Conservation (phyloP, 352 stramenopile species). For the Labyrinthula sp. region DNA sequence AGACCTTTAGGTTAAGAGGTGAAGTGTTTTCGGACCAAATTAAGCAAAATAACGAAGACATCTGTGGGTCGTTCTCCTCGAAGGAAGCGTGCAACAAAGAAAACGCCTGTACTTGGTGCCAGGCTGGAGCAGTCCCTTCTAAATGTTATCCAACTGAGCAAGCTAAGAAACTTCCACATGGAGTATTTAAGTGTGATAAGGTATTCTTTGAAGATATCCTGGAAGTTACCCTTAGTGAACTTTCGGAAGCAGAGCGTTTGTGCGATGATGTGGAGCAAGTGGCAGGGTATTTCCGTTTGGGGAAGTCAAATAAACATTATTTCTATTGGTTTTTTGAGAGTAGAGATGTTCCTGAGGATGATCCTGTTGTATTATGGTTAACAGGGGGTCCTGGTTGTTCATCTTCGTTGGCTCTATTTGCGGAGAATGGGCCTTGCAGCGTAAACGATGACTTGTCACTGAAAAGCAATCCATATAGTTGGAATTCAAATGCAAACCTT, state of each 20-base stretch:
- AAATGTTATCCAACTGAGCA: conserved; percentile 13
- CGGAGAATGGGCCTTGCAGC: conserved; percentile 81
- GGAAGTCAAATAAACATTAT: conserved; percentile 54
- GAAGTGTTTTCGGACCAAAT: too few relatives aligned
- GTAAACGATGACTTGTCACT: conserved; percentile 68
- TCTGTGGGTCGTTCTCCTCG: too few relatives aligned
- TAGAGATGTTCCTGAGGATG: conserved; percentile 46
- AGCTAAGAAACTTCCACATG: conserved; percentile 19
- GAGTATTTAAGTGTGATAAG: conserved; percentile 17
- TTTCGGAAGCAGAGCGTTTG: conserved; percentile 5
- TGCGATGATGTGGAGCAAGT: conserved; percentile 22
- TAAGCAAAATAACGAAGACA: too few relatives aligned
- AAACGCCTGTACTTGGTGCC: conserved; percentile 14
- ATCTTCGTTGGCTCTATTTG: conserved; percentile 66
- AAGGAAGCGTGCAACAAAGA: conserved; percentile 18
- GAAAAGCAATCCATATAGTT: conserved; percentile 66
- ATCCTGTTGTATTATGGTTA: conserved; percentile 85
- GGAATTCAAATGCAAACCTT: conserved; percentile 75
- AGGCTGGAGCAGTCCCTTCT: conserved; percentile 8
- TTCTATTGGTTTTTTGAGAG: conserved; percentile 92
- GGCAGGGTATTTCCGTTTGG: conserved; percentile 27
- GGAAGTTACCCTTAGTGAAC: not conserved
- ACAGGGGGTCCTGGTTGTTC: conserved; percentile 82
- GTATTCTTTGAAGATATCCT: not conserved
- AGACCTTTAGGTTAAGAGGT: too few relatives aligned